Conservation (phyloP, 208 protist species). For the Trypanosoma rangeli region DNA sequence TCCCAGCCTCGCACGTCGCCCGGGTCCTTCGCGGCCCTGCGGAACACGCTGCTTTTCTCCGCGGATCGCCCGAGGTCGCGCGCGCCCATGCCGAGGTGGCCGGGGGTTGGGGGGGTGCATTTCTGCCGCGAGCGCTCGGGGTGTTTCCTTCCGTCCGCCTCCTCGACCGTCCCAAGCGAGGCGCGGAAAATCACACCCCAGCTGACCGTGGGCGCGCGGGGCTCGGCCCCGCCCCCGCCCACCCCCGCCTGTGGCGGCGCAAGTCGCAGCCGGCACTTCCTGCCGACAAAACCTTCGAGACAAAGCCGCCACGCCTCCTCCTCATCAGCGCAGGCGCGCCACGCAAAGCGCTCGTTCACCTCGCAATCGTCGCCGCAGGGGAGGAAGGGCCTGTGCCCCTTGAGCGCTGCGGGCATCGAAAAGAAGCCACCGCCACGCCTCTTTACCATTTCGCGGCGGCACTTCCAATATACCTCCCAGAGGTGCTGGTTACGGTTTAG, state of each 20-base stretch:
- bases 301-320: slow-evolving; percentile 57
- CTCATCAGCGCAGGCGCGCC: slow-evolving; percentile 48
- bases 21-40: background rate
- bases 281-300: slow-evolving; percentile 32
- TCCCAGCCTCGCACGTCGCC: background rate
- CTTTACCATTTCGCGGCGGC: slow-evolving; percentile 42
- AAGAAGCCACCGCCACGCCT: slow-evolving; percentile 33
- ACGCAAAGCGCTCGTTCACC: slow-evolving; percentile 63
- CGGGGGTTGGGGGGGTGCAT: slow-evolving; percentile 1
- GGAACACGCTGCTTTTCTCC: slow-evolving; percentile 5
- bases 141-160: slow-evolving; percentile 22
- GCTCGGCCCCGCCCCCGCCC: background rate
- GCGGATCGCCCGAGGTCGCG: slow-evolving; percentile 1
- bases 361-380: slow-evolving; percentile 68
- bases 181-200: slow-evolving; percentile 63
- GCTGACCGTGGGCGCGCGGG: background rate
- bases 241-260: slow-evolving; percentile 10
- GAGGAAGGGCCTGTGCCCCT: slow-evolving; percentile 25
- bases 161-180: slow-evolving; percentile 54
- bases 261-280: slow-evolving; percentile 10
- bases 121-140: slow-evolving; percentile 5
- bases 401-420: slow-evolving; percentile 35
- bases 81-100: background rate
- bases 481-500: slow-evolving; percentile 59
- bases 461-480: slow-evolving; percentile 69